Conservation (phyloP, 305 asterid species). For the Fraxinus angustifolia region DNA sequence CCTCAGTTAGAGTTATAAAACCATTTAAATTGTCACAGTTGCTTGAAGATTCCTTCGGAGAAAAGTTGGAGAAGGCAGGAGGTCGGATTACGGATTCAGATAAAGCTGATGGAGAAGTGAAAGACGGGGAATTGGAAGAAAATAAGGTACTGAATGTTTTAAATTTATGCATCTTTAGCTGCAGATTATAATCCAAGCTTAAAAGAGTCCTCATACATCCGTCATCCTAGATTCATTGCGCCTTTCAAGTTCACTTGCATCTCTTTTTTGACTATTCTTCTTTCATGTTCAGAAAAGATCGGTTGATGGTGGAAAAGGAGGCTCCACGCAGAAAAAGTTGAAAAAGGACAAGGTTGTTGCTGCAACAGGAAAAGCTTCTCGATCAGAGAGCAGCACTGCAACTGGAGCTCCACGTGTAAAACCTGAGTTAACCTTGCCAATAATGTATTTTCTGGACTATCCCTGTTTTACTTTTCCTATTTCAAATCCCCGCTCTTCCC, state of each 20-base stretch:
- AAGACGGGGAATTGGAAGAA: conserved; percentile 79
- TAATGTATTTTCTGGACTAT: conserved; percentile 47
- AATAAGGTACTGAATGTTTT: conserved; percentile 53
- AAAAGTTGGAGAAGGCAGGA: conserved; percentile 75
- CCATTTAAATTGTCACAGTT: conserved; percentile 49
- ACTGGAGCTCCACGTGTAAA: conserved; percentile 82
- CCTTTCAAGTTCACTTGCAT: conserved; percentile 19
- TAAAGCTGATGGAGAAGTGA: conserved; percentile 73
- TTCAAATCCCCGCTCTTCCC: neutral
- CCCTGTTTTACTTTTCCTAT: conserved; percentile 2
- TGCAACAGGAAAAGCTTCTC: conserved; percentile 70
- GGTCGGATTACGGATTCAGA: conserved; percentile 57
- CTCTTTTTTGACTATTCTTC: conserved; percentile 17
- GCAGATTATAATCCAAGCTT: conserved; percentile 12
- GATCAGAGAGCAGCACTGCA: conserved; percentile 51
- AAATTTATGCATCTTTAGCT: conserved; percentile 21
- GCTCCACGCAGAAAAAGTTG: conserved; percentile 55
- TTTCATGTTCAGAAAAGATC: conserved; percentile 56
- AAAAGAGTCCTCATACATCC: neutral
- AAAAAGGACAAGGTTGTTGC: conserved; percentile 78
- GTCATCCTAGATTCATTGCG: neutral
- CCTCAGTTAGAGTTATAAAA: conserved; percentile 16
- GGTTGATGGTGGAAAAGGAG: conserved; percentile 74
- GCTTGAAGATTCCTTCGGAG: conserved; percentile 92
- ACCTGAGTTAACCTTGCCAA: conserved; percentile 77